These are phyloP conservation scores for Clonostachys sp. DNA, from an alignment of 2,329 filamentous ascomycete genomes.

Conservation along the genomic window DNA sequence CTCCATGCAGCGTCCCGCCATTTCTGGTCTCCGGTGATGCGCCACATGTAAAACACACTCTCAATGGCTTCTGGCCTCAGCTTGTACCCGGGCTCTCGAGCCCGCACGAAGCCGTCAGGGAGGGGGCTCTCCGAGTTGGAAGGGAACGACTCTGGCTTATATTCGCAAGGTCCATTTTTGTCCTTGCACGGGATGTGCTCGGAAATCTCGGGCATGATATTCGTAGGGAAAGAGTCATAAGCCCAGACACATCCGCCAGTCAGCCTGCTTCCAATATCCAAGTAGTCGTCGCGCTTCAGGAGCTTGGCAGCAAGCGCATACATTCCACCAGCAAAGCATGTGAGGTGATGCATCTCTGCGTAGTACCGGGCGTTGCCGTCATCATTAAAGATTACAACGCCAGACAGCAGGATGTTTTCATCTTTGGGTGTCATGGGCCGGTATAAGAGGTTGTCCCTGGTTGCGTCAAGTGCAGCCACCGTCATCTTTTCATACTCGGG, in stretches of 20 bases:
- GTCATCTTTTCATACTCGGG: conserved; percentile 63
- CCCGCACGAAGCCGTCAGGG: conserved; percentile 54
- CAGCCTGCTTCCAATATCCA: conserved; percentile 40
- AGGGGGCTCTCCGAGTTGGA: conserved; percentile 11
- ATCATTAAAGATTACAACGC: conserved; percentile 15
- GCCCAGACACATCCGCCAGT: conserved; percentile 51
- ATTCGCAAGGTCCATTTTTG: conserved; percentile 26
- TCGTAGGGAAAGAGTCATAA: conserved; percentile 41
- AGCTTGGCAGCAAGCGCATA: conserved; percentile 63
- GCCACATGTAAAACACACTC: conserved; percentile 46
- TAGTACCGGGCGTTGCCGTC: not conserved
- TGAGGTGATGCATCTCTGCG: conserved; percentile 50
- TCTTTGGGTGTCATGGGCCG: conserved; percentile 59
- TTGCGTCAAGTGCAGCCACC: conserved; percentile 53
- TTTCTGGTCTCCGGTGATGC: conserved; percentile 37
- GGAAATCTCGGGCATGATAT: conserved; percentile 50
- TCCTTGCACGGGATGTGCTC: conserved; percentile 27
- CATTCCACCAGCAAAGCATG: conserved; percentile 69
- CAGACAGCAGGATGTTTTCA: conserved; percentile 57
- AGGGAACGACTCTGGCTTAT: conserved; percentile 15
- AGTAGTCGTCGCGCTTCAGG: conserved; percentile 41
- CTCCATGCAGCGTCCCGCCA: conserved; percentile 40
- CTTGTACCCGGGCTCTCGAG: conserved; percentile 35
- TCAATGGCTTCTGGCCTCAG: conserved; percentile 47
- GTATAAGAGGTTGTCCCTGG: conserved; percentile 60